These are phyloP conservation scores for Citrus mangshanensis DNA, from an alignment of 345 rosid genomes.

Conservation along the genomic window DNA sequence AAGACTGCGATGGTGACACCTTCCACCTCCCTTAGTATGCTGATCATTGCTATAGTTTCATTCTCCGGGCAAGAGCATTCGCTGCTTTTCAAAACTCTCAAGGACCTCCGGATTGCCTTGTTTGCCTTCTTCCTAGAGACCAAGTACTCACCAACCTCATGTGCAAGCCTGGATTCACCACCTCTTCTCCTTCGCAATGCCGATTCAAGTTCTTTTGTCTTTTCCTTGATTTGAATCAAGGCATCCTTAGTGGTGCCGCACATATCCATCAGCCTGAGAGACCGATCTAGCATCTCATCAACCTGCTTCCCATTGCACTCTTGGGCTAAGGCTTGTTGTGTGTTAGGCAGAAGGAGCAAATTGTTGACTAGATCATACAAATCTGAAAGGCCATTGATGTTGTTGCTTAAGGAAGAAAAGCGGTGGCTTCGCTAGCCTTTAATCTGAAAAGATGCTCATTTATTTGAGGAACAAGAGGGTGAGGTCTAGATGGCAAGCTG, in stretches of 20 bases:
- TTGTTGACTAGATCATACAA: slow-evolving; percentile 32
- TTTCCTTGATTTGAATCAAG: slow-evolving; percentile 26
- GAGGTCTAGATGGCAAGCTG: slow-evolving; percentile 43
- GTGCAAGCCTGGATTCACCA: not conserved
- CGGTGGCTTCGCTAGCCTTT: slow-evolving; percentile 8
- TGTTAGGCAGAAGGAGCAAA: not conserved
- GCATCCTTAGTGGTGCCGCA: slow-evolving; percentile 31
- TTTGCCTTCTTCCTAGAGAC: slow-evolving; percentile 36
- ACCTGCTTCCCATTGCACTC: not conserved
- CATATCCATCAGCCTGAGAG: slow-evolving; percentile 28
- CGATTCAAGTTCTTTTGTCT: slow-evolving; percentile 28
- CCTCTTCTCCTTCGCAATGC: slow-evolving; percentile 28
- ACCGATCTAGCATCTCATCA: slow-evolving; percentile 10
- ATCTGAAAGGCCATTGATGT: slow-evolving; percentile 25
- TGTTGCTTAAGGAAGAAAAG: slow-evolving; percentile 12
- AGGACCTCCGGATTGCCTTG: slow-evolving; percentile 30
- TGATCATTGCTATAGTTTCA: slow-evolving; percentile 9
- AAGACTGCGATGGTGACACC: slow-evolving; percentile 17
- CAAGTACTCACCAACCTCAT: slow-evolving; percentile 35
- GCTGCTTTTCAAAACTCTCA: slow-evolving; percentile 7
- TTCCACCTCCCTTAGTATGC: slow-evolving; percentile 31
- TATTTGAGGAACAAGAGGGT: slow-evolving; percentile 35
- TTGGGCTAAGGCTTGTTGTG: not conserved
- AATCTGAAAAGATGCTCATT: slow-evolving; percentile 32
- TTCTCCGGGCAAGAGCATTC: not conserved